Evolutionary conservation across 805 yeast species (phyloP), one percentile per base, ranked within the genome.

Genomic region (Saccharomyces cerevisiae): DNA sequence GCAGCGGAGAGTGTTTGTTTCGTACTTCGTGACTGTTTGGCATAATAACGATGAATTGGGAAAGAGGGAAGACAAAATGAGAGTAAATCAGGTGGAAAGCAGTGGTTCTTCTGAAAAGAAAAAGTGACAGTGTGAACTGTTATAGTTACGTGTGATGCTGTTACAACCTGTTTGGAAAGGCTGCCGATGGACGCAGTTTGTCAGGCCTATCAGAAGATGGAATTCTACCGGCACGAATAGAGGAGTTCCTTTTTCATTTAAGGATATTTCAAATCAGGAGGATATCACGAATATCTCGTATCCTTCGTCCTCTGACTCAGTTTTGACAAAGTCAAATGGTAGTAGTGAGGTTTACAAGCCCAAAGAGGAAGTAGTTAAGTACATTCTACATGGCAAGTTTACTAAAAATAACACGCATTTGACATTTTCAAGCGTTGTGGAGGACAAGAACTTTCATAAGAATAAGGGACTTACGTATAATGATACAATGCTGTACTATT

Each of bases 341-440:
- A 41, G 51, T 9, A 55, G 48, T n/a, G 41, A 46, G 6, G 52
- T 46, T 10, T 50, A 51, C 48, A 59, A 55, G 49, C 56, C 62
- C 10, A 53, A 64, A 28, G 70, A 69, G 50, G 54, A 57, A 60
- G 71, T 69, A 26, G 84, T 85, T 28, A 82, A 83, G 64, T 85
- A 89, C 74, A 82, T 87, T 52, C 69, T 92, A 53, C 87, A 87
- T 70, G 89, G 89, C 55, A 73, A 76, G 30, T 91, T 90, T 73
- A 81, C 85, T 53, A 83, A 83, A 66, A 92, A 91, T 74, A 91
- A 91, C 75, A 87, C 96, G 1, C 82, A 84, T 62, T 73, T 87
- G 56, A 85, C 97, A 10, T 77, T 89, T 52, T 80, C 87, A 14
- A 84, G 87, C 3, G 86, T 83, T 17, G 79, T 79, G 41, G 87